phyloP scores from a whole-genome alignment of 768 basidiomycete genomes.

The Psilocybe sp. region DNA sequence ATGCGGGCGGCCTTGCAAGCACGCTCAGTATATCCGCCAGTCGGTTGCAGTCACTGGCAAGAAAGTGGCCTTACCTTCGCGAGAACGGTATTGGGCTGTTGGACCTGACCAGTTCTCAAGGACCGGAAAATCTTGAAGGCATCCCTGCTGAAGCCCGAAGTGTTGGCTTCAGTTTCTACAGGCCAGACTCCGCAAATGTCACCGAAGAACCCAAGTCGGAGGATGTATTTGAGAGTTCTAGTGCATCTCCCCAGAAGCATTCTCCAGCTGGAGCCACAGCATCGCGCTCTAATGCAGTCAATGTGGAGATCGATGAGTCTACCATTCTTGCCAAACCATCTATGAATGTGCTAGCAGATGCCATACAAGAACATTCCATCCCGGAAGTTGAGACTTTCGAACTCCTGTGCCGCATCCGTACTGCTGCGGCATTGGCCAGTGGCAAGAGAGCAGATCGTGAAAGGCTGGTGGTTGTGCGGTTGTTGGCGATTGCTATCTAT shows the following conservation, averaged over 20 bases:
- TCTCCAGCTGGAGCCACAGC: constrained; percentile 25
- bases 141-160: constrained; percentile 75
- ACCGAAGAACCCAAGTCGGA: constrained; percentile 47
- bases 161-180: constrained; percentile 81
- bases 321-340: constrained; percentile 57
- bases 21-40: constrained; percentile 73
- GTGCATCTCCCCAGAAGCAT: constrained; percentile 44
- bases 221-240: constrained; percentile 39
- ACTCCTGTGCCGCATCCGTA: constrained; percentile 80
- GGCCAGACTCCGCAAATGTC: constrained; percentile 40
- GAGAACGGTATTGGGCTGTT: constrained; percentile 77
- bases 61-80: constrained; percentile 79
- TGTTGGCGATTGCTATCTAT: constrained; percentile 88
- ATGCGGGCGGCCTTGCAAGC: constrained; percentile 84
- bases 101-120: constrained; percentile 62
- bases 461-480: constrained; percentile 76
- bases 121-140: constrained; percentile 49
- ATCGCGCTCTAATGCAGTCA: constrained; percentile 48
- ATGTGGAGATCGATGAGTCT: constrained; percentile 60
- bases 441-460: constrained; percentile 63
- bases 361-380: constrained; percentile 62
- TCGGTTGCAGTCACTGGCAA: constrained; percentile 79
- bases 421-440: constrained; percentile 65
- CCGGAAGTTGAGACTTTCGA: constrained; percentile 87
- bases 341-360: constrained; percentile 78